These are phyloP conservation scores for Astragalus membranaceus DNA, from an alignment of 306 rosid species.

Conservation along the genomic window DNA sequence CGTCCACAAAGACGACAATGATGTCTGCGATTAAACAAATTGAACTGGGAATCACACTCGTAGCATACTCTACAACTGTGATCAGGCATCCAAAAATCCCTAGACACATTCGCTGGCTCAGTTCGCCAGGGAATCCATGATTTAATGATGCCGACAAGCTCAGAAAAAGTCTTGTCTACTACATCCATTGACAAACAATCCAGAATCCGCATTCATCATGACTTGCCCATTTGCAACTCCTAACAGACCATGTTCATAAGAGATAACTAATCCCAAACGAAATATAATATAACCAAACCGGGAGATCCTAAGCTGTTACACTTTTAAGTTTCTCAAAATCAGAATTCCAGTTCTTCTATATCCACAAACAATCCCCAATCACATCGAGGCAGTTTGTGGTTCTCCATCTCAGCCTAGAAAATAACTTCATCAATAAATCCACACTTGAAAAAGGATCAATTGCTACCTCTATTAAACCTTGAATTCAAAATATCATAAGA, in stretches of 20 bases:
- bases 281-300: background rate
- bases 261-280: constrained; percentile 22
- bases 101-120: constrained; percentile 61
- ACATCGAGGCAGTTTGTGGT: constrained; percentile 22
- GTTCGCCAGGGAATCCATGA: constrained; percentile 78
- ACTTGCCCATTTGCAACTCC: constrained; percentile 47
- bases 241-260: constrained; percentile 23
- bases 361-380: constrained; percentile 33
- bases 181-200: constrained; percentile 59
- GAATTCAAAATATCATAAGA: constrained; percentile 15
- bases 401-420: constrained; percentile 15
- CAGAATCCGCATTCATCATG: constrained; percentile 44
- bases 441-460: background rate
- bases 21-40: constrained; percentile 73
- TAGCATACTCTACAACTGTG: constrained; percentile 84
- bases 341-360: constrained; percentile 11
- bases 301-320: constrained; percentile 5
- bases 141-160: constrained; percentile 48
- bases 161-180: constrained; percentile 43
- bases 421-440: constrained; percentile 11
- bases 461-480: constrained; percentile 17
- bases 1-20: constrained; percentile 95
- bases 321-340: background rate
- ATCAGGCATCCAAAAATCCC: constrained; percentile 98
- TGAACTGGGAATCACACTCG: constrained; percentile 86